Conservation (phyloP, 176 grass and related monocot species). For the Saccharum officinarum region DNA sequence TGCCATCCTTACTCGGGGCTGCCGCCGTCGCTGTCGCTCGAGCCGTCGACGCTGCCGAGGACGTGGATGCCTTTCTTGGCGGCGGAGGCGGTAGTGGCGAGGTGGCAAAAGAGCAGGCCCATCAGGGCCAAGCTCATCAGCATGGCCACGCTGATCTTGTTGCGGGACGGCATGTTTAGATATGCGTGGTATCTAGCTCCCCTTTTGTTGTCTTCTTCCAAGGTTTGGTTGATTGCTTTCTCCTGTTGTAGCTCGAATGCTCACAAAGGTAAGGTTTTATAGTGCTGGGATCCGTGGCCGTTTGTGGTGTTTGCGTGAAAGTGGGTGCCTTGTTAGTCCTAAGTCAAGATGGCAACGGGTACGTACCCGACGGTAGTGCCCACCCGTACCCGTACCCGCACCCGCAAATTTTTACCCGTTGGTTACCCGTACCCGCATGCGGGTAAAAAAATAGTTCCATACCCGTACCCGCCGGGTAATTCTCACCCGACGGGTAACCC, state of each 20-base stretch:
- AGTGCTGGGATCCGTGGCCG: neutral
- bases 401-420: too few species aligned
- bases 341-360: too few species aligned
- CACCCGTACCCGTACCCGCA: too few species aligned
- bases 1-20: neutral
- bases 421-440: too few species aligned
- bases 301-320: neutral
- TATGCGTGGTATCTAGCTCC: too few species aligned
- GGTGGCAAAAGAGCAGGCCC: constrained; percentile 13
- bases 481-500: too few species aligned
- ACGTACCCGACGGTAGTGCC: too few species aligned
- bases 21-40: neutral
- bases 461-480: too few species aligned
- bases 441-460: too few species aligned
- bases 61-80: neutral
- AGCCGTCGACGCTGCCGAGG: neutral
- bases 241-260: neutral
- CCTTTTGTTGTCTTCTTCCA: neutral
- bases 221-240: neutral
- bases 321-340: neutral
- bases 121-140: constrained; percentile 32
- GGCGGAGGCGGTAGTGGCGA: neutral
- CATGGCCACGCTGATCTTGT: neutral
- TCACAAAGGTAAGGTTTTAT: neutral
- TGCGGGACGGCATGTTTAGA: neutral